Percentiles rank a stretch among this genome's conserved stretches.
Conservation (phyloP, 176 grass and related monocot genomes). For the Chrysopogon serrulatus region DNA sequence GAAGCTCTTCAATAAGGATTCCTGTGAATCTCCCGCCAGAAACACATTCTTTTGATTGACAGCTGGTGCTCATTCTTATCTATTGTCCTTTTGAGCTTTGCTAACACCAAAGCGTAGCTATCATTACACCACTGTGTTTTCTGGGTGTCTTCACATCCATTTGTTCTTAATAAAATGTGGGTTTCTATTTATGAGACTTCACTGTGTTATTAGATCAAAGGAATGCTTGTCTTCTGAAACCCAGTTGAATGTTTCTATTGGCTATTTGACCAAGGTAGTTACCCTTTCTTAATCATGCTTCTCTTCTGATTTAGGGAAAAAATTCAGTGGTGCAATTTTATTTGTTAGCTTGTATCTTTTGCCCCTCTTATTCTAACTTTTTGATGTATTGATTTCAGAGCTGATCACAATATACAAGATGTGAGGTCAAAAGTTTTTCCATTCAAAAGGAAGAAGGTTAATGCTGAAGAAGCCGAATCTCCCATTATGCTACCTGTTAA, state of each 20-base stretch:
- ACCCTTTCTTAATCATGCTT: slow-evolving; percentile 6
- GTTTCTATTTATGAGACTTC: neutral
- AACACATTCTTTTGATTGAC: slow-evolving; percentile 9
- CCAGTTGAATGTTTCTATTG: neutral
- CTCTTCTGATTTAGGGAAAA: neutral
- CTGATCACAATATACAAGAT: slow-evolving; percentile 87
- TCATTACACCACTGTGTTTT: slow-evolving; percentile 9
- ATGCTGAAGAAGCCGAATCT: slow-evolving; percentile 47
- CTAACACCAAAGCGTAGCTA: slow-evolving; percentile 2
- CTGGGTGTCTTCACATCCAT: neutral
- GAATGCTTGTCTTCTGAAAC: slow-evolving; percentile 2
- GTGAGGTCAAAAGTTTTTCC: slow-evolving; percentile 78
- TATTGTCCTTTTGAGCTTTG: slow-evolving; percentile 11
- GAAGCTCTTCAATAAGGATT: slow-evolving; percentile 20
- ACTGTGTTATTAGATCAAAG: neutral
- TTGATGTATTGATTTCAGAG: slow-evolving; percentile 38
- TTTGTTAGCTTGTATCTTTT: neutral
- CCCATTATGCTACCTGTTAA: slow-evolving; percentile 38
- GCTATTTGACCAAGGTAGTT: neutral
- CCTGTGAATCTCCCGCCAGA: neutral
- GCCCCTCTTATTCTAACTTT: neutral
- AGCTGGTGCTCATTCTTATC: slow-evolving; percentile 7
- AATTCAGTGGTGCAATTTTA: neutral
- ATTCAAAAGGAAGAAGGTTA: slow-evolving; percentile 66
- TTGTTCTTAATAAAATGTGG: neutral